Conservation (phyloP, 352 stramenopile genomes). For the Halophytophthora batemanensis region DNA sequence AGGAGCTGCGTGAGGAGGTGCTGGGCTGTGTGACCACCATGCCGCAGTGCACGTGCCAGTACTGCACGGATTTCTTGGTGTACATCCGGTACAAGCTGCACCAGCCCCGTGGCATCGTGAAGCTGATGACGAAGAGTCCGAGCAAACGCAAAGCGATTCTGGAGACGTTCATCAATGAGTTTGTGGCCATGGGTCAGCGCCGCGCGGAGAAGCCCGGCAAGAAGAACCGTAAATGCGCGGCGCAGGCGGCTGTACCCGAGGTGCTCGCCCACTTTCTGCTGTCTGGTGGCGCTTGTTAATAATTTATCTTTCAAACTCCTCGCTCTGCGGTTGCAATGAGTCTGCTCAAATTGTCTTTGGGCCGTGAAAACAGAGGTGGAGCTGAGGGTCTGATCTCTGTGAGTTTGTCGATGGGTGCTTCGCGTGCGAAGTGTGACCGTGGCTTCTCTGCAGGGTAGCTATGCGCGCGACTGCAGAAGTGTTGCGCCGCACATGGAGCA, state of each 20-base stretch:
- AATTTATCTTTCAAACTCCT: too few relatives aligned
- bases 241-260: conserved; percentile 29
- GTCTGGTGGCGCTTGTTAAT: too few relatives aligned
- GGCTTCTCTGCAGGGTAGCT: too few relatives aligned
- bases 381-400: too few relatives aligned
- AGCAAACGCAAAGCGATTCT: conserved; percentile 32
- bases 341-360: too few relatives aligned
- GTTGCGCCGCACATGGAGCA: too few relatives aligned
- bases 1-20: conserved; percentile 41
- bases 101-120: conserved; percentile 32
- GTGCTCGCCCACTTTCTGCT: conserved; percentile 42
- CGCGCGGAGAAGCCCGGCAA: conserved; percentile 10
- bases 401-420: too few relatives aligned
- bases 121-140: conserved; percentile 20
- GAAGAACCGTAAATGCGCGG: conserved; percentile 31
- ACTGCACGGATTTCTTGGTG: conserved; percentile 36
- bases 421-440: too few relatives aligned
- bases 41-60: conserved; percentile 31
- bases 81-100: conserved; percentile 41
- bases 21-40: conserved; percentile 26
- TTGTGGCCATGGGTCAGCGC: conserved; percentile 33
- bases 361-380: too few relatives aligned
- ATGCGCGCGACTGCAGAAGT: too few relatives aligned
- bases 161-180: conserved; percentile 33
- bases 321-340: too few relatives aligned